Conservation (phyloP, 2,329 filamentous ascomycete species). For the Claviceps sp. region DNA sequence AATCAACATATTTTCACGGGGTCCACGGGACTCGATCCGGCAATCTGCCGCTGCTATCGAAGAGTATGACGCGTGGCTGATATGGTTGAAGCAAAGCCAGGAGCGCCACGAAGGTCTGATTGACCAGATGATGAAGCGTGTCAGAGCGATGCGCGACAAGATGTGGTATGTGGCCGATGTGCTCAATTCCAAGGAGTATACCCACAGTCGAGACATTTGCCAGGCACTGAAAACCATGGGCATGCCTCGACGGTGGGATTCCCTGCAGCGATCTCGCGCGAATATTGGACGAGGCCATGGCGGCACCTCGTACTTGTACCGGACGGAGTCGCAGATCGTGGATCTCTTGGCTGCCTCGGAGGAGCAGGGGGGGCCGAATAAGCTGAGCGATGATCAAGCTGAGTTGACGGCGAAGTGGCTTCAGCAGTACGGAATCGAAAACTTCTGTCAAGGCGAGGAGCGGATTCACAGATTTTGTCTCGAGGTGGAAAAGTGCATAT, state of each 20-base stretch:
- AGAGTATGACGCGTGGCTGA: constrained; percentile 68
- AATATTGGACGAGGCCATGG: constrained; percentile 33
- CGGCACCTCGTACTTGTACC: constrained; percentile 55
- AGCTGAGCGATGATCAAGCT: constrained; percentile 89
- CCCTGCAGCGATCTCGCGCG: constrained; percentile 35
- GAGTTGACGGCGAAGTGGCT: constrained; percentile 78
- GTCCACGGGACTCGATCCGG: constrained; percentile 55
- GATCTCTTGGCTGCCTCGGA: constrained; percentile 73
- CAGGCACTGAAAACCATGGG: constrained; percentile 87
- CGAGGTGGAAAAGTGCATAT: constrained; percentile 77
- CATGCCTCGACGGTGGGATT: constrained; percentile 42
- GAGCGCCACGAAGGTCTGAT: constrained; percentile 63
- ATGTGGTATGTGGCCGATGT: constrained; percentile 99
- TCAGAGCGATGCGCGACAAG: constrained; percentile 74
- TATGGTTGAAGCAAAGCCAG: constrained; percentile 72
- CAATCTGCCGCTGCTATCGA: constrained; percentile 60
- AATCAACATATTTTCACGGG: constrained; percentile 60
- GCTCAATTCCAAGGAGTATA: constrained; percentile 76
- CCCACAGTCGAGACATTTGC: constrained; percentile 74
- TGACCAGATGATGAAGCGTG: constrained; percentile 58
- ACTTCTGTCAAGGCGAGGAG: constrained; percentile 91
- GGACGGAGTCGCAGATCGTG: constrained; percentile 72
- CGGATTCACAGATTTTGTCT: constrained; percentile 87
- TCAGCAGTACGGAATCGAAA: constrained; percentile 68
- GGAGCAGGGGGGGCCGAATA: constrained; percentile 82